Conservation (phyloP, 306 rosid species). For the Alnus glutinosa region DNA sequence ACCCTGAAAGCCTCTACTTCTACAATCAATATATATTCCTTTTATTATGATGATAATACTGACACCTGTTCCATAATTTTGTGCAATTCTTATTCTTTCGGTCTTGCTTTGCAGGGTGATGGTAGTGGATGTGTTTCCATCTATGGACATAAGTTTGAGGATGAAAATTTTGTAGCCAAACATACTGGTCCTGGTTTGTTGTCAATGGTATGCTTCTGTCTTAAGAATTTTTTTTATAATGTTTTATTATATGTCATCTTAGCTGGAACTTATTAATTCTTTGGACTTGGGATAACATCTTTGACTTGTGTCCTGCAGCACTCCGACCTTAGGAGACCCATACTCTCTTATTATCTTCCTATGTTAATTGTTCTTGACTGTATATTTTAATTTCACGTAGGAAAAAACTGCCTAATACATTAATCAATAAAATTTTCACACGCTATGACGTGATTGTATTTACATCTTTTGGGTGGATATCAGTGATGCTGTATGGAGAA, state of each 20-base stretch:
- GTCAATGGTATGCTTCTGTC: conserved; percentile 67
- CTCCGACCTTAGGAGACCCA: background rate
- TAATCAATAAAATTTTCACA: background rate
- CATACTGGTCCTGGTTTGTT: conserved; percentile 98
- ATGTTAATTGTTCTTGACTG: background rate
- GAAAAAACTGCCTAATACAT: background rate
- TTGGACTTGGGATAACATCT: background rate
- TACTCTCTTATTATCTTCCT: background rate
- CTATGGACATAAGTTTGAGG: conserved; percentile 86
- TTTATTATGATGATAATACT: background rate
- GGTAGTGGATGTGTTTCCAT: conserved; percentile 97
- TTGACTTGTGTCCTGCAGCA: background rate
- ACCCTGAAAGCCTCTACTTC: background rate
- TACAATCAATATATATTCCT: background rate
- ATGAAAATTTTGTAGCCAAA: conserved; percentile 85
- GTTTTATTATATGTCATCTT: background rate
- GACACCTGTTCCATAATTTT: background rate
- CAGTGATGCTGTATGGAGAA: background rate
- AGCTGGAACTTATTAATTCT: background rate
- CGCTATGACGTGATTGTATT: background rate
- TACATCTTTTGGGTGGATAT: background rate
- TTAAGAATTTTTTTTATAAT: background rate
- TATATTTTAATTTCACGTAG: background rate
- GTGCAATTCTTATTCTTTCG: conserved; percentile 5
- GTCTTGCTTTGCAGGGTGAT: conserved; percentile 73